Base-by-base conservation (phyloP, 441 rosid species). In the Flueggea neowawraea region DNA sequence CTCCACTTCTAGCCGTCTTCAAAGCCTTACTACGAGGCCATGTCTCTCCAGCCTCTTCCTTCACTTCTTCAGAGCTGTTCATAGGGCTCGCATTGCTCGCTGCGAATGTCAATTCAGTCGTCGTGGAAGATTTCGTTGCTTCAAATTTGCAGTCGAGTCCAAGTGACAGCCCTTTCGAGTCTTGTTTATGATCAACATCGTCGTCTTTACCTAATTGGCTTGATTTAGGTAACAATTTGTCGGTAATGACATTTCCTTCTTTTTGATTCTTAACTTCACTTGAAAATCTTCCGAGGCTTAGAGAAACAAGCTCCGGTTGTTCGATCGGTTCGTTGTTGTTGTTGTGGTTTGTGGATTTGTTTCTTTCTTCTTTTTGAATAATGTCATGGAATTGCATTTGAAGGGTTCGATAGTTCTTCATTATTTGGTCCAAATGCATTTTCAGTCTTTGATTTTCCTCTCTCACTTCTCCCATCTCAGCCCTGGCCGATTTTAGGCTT, bases 361-460 rank as follows among this genome's bases (percentile, higher is more conserved):
- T 0, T 78, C 55, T 59, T 72, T 69, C 58, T 71, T 75, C 52
- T 71, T 72, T 75, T 45, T 73, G 80, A 53, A 69, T 74, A 52
- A 75, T 56, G 64, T 76, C 83, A 15, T 80, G 58, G 78, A 82
- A 78, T 66, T 81, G 77, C 78, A 65, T 69, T 59, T 85, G 90
- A 48, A 93, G 91, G 52, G 60, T 73, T 55, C 76, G 73, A 70
- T 84, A 90, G 56, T 93, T 96, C 68, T 80, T 82, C 80, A 61
- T 73, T 56, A 82, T 66, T 52, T 73, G 76, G 58, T 80, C 66
- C 62, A 93, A 64, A 54, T 78, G 51, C 62, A 70, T 69, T 74
- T 85, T 90, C 47, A 93, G 80, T 57, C 91, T 88, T 67, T 78
- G 74, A 49, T 93, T 93, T 72, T 90, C 97, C 71, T 88, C 87